These are phyloP conservation scores for Euphorbia schlechtendalii DNA, from an alignment of 441 rosid species.

Conservation along the genomic window DNA sequence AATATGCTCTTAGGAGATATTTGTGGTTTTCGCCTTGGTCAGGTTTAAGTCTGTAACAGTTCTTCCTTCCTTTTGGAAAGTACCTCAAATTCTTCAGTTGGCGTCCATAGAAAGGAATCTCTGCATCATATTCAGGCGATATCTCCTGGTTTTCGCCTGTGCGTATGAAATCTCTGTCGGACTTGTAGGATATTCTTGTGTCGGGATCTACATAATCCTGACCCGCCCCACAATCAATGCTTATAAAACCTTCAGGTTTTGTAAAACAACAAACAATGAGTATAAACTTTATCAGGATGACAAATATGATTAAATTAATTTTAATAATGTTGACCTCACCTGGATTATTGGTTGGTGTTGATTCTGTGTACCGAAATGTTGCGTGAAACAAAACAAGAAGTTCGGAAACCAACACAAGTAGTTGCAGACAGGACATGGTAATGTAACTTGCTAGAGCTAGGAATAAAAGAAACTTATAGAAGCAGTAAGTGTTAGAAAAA, in stretches of 20 bases:
- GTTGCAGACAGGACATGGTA: no score
- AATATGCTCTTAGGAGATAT: conserved; percentile 15
- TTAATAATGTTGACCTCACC: no score
- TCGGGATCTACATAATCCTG: conserved; percentile 13
- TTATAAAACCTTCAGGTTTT: conserved; percentile 18
- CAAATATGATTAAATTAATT: no score
- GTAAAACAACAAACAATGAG: neutral
- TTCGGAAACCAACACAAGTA: no score
- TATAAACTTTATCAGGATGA: neutral
- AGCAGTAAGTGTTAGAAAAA: no score
- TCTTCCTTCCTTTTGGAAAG: conserved; percentile 26
- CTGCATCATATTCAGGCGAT: neutral
- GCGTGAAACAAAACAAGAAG: no score
- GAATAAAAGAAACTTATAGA: no score
- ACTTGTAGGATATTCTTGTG: conserved; percentile 17
- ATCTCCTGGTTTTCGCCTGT: conserved; percentile 8
- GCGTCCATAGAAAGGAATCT: neutral
- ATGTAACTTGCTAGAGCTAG: no score
- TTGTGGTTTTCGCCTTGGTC: no score
- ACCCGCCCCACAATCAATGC: conserved; percentile 28
- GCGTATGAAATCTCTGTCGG: conserved; percentile 16
- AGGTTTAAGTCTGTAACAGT: conserved; percentile 25
- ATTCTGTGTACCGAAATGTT: no score
- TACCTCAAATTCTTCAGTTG: conserved; percentile 8
- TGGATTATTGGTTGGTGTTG: no score